These are phyloP conservation scores for Hypomyces perniciosus DNA, from an alignment of 2,329 filamentous ascomycete genomes.

Conservation along the genomic window DNA sequence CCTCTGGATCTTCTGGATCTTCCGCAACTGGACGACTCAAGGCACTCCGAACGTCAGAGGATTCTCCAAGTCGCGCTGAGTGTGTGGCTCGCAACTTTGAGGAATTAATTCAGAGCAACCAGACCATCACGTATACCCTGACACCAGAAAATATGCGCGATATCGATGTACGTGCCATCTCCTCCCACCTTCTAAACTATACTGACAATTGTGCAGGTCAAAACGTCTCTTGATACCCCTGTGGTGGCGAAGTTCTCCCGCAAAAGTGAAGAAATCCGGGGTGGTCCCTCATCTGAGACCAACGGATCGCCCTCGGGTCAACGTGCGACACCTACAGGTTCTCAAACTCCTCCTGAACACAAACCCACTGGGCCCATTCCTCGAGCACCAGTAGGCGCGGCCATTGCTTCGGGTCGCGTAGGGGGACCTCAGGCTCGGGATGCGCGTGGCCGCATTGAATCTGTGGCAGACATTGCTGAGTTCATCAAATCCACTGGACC, in stretches of 20 bases:
- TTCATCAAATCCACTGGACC: conserved; percentile 86
- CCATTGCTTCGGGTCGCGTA: conserved; percentile 17
- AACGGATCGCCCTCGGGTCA: conserved; percentile 23
- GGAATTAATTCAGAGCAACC: conserved; percentile 72
- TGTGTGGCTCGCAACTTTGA: conserved; percentile 67
- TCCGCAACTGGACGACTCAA: conserved; percentile 39
- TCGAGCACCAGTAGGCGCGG: conserved; percentile 18
- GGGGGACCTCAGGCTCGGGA: conserved; percentile 54
- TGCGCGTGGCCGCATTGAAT: conserved; percentile 63
- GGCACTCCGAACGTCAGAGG: conserved; percentile 51
- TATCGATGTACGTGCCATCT: conserved; percentile 54
- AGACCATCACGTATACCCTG: conserved; percentile 76
- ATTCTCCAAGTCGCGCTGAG: conserved; percentile 40
- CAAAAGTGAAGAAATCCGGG: conserved; percentile 41
- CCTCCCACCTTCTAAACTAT: not conserved
- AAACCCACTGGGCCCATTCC: conserved; percentile 16
- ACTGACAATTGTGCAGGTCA: conserved; percentile 26
- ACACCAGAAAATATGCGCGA: conserved; percentile 75
- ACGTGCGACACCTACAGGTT: conserved; percentile 2
- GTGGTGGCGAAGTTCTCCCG: conserved; percentile 35
- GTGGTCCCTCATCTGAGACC: conserved; percentile 29
- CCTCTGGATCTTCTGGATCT: conserved; percentile 46
- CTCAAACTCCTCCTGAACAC: conserved; percentile 10
- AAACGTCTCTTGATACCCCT: conserved; percentile 38
- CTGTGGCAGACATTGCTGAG: conserved; percentile 76